Base-by-base conservation (phyloP, 139 green algal species). In the Penium margaritaceum region DNA sequence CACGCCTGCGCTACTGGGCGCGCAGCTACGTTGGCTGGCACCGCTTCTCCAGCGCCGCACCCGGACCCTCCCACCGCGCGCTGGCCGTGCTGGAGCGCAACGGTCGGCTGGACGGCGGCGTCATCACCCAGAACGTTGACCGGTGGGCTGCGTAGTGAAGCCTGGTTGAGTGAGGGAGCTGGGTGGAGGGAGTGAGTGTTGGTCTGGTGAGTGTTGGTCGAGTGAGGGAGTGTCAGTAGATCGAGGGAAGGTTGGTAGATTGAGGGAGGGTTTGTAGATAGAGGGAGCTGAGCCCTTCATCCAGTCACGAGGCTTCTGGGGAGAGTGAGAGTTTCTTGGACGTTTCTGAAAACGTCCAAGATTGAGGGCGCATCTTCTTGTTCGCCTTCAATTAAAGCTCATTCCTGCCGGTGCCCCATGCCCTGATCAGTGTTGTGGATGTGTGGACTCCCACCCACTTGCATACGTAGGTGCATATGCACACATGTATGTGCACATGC, bases 41-140 rank as follows among this genome's bases (percentile, higher is more conserved):
- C 32, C 71, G 87, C 32, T 96, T 95, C 36, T 36, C 62, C 19
- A n/a, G 17, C 15, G 77, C 87, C 19, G 43, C 72, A 34, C 90
- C 90, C 5, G 93, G 92, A 55, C 64, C 67, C 0, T 85, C 86
- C 14, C 92, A 97, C 72, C 58, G 83, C 0, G 86, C 75, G 0
- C 51, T 84, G 32, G 72, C 81, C 17, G 29, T 54, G 37, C 77
- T 96, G 39, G 82, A 95, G 81, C 29, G 19, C n/a, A 19, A 27
- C 24, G 86, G 87, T 51, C 89, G 88, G 85, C 70, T 89, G 15
- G 39, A 0, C 9, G 44, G n/a, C 0, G 19, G 67, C 4, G 72
- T 97, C 7, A 87, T 97, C 71, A 97, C 92, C 0, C 92, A 97
- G 70, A 97, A 97, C 53, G 92, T 97, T n/a, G 92, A 97, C 86